Base-by-base conservation (phyloP, 2,329 filamentous ascomycete species). In the Arthrobotrys sinensis region DNA sequence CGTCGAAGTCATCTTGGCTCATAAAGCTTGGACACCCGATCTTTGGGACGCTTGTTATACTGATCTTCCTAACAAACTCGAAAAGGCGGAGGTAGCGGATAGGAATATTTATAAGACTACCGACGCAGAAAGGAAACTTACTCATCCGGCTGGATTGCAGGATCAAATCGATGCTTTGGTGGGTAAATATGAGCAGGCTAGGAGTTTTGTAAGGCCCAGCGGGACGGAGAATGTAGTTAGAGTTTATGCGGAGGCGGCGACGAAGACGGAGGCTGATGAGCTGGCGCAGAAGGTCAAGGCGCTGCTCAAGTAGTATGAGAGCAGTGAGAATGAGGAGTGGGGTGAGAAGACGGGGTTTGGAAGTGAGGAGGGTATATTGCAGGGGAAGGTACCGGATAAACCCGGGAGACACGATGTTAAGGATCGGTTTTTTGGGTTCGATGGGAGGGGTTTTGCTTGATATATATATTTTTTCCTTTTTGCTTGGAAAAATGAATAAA, bases 161-260 rank as follows among this genome's bases (percentile, higher is more conserved):
- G 88, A 89, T 16, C 90, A 93, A 84, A 97, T 99, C 81, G 94
- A 98, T 85, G 89, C 90, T 79, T 88, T 92, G 77, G 94, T 97
- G 79, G 91, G 91, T 83, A 97, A 97, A 85, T 97, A 97, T 85
- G 93, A 92, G 82, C 92, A 92, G 82, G 96, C 93, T 1, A 90
- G 96, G 80, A 91, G 92, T 62, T 99, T 99, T 84, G 96, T 94
- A 6, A 91, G 96, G 82, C 94, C 96, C 43, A 96, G 92, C 80
- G 96, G 96, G 34, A 99, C 96, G 0, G 96, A 99, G 85, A 96
- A 99, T 84, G 95, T 94, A 1, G 94, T 97, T 82, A 90, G 96
- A 80, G 94, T 99, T 19, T 99, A 99, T 83, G 95, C 95, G 6
- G 96, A 99, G 86, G 96, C 96, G 3, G 93, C 92, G 43, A 96